Conservation (phyloP, 225 moss, liverwort and hornwort species). For the Antitrichia curtipendula region DNA sequence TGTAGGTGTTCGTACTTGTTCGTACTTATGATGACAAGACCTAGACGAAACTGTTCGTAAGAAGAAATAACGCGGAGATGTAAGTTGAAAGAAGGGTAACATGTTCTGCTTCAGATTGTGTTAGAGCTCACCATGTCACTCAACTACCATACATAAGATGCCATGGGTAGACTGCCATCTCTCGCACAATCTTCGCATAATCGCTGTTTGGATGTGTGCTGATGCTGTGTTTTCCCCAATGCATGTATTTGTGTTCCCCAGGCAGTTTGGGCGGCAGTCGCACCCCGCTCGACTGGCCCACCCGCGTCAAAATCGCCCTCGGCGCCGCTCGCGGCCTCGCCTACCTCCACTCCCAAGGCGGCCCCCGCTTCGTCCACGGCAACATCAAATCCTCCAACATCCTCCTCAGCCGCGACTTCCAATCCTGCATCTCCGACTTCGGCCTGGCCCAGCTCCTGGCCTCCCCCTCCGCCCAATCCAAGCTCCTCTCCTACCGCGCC, state of each 20-base stretch:
- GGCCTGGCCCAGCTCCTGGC: slow-evolving; percentile 72
- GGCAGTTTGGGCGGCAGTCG: slow-evolving; percentile 51
- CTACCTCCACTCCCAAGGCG: slow-evolving; percentile 53
- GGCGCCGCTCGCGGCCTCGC: slow-evolving; percentile 76
- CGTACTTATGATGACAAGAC: not conserved
- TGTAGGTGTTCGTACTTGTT: not conserved
- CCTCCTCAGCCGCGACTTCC: slow-evolving; percentile 60
- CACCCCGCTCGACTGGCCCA: slow-evolving; percentile 70
- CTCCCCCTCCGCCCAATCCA: slow-evolving; percentile 43
- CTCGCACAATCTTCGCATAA: not conserved
- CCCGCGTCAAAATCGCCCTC: slow-evolving; percentile 60
- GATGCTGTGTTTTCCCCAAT: not conserved
- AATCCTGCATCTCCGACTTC: slow-evolving; percentile 80
- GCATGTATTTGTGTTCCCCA: not conserved
- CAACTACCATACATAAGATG: not conserved
- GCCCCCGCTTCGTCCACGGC: slow-evolving; percentile 66
- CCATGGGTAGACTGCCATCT: not conserved
- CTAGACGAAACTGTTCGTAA: not conserved
- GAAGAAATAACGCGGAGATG: not conserved
- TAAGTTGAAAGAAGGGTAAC: not conserved
- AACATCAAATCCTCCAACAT: slow-evolving; percentile 96
- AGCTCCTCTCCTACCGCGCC: slow-evolving; percentile 83
- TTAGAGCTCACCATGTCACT: not conserved
- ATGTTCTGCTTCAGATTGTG: not conserved
- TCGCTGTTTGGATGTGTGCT: not conserved